Percentiles rank a stretch among this genome's conserved stretches.
phyloP scores from a whole-genome alignment of 179 eudicot genomes.

The Camellia oleifera region DNA sequence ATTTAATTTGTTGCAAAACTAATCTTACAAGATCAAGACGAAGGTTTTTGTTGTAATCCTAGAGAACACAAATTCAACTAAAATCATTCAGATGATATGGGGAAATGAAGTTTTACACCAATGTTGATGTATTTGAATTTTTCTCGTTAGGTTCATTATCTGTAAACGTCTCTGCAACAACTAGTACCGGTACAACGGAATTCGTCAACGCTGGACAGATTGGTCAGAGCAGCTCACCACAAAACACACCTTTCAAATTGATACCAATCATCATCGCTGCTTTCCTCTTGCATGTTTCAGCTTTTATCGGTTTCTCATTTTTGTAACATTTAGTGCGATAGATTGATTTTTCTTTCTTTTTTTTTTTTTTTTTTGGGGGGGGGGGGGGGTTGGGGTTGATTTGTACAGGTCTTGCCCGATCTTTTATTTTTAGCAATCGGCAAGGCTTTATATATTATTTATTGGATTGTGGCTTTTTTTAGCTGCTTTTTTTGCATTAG shows the following conservation, averaged over 20 bases:
- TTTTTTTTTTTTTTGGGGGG: too few species aligned
- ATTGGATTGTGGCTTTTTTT: background rate
- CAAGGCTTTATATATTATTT: background rate
- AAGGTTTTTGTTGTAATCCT: background rate
- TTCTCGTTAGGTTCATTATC: slow-evolving; percentile 54
- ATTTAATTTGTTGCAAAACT: background rate
- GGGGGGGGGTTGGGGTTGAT: too few species aligned
- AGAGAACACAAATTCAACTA: too few species aligned
- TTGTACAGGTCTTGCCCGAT: slow-evolving; percentile 15
- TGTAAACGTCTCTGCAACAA: slow-evolving; percentile 71
- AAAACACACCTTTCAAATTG: slow-evolving; percentile 12
- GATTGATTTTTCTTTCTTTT: background rate
- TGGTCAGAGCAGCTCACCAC: slow-evolving; percentile 37
- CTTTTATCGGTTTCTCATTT: slow-evolving; percentile 19
- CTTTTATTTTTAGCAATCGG: slow-evolving; percentile 15
- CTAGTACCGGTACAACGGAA: slow-evolving; percentile 53
- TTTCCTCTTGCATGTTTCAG: slow-evolving; percentile 18
- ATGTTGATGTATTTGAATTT: background rate
- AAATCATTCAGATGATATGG: too few species aligned
- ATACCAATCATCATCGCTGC: slow-evolving; percentile 13
- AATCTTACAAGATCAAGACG: background rate
- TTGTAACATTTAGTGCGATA: slow-evolving; percentile 19
- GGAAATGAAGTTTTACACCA: too few species aligned
- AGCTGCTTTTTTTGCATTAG: background rate
- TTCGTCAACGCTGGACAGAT: slow-evolving; percentile 73